phyloP scores from a whole-genome alignment of 768 basidiomycete genomes.

The Saitozyma sp. region DNA sequence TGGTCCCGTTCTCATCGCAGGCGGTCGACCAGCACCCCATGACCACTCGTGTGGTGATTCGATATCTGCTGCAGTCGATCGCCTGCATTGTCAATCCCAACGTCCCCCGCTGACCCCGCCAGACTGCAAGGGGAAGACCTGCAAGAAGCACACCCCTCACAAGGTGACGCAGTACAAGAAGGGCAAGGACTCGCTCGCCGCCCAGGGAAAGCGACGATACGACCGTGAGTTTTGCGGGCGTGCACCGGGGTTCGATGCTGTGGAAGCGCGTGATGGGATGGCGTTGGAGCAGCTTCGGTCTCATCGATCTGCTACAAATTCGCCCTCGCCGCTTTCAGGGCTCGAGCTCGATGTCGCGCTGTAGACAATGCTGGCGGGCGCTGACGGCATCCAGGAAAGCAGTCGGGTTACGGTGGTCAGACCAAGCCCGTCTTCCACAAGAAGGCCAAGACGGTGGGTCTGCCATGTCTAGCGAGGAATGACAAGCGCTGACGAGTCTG shows the following conservation, averaged over 20 bases:
- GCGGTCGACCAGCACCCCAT: background rate
- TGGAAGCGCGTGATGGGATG: background rate
- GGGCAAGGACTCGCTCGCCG: constrained; percentile 96
- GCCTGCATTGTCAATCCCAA: background rate
- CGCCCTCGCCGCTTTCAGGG: too few species aligned
- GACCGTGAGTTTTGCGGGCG: constrained; percentile 76
- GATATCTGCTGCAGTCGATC: background rate
- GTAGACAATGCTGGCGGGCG: background rate
- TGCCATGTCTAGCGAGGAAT: background rate
- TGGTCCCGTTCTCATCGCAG: background rate
- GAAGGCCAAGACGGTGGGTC: constrained; percentile 65
- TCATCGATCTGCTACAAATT: background rate
- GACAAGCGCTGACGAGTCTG: constrained; percentile 1
- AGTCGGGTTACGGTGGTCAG: constrained; percentile 91
- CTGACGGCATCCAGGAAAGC: constrained; percentile 38
- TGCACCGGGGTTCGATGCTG: background rate
- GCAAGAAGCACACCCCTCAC: constrained; percentile 68
- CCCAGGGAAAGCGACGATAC: constrained; percentile 99
- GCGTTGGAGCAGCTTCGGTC: background rate
- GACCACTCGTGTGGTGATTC: background rate
- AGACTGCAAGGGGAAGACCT: constrained; percentile 26
- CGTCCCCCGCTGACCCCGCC: background rate
- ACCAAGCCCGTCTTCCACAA: constrained; percentile 99
- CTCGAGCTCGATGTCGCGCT: too few species aligned
- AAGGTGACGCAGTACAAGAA: constrained; percentile 99